Evolutionary conservation across 257 asterid species (phyloP), one percentile per base, ranked within the genome.

Genomic region (Solanum pennellii): DNA sequence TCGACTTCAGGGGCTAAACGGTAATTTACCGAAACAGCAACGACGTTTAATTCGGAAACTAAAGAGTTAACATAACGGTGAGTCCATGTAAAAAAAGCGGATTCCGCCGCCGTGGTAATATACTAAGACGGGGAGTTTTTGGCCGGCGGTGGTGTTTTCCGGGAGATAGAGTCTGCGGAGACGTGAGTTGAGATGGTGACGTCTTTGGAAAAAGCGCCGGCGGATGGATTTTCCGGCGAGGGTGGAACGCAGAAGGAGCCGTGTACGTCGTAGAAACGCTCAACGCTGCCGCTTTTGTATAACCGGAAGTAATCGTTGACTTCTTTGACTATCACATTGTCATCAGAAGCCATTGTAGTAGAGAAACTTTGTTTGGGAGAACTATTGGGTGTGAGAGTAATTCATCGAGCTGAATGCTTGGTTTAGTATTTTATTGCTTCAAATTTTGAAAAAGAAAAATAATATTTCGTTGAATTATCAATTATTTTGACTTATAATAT

Each of bases 31-130:
- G 92, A 89, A 8, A 91, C 27, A 10, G 21, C 89, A n/a, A 89
- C 10, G 8, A 44, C 88, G 1, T 85, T 72, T 45, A 90, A 82
- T 3, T 47, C 83, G 35, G 89, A 89, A 5, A 75, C 88, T 3
- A 91, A 27, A 14, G 42, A 15, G 37, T 73, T 84, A 12, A 89
- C 66, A 71, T 87, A 89, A 7, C 87, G 79, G 85, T 89, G 91
- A 86, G 56, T 1, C 12, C 72, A 74, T 52, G 56, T 59, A 3
- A 88, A 84, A 52, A 89, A 91, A 12, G 90, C 89, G 5, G 91
- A 90, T 20, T 88, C 86, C 92, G 16, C 92, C 92, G 4, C 92
- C 89, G 11, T 91, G 92, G 88, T 86, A 91, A 29, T 89, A 89
- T 7, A 87, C 73, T 5, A 91, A 68, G 25, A 91, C 65, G 75